A percentile compares a stretch with the other conserved stretches of the same genome.
Conservation (phyloP, 2,329 filamentous ascomycete species). For the Gaeumannomyces sp. region DNA sequence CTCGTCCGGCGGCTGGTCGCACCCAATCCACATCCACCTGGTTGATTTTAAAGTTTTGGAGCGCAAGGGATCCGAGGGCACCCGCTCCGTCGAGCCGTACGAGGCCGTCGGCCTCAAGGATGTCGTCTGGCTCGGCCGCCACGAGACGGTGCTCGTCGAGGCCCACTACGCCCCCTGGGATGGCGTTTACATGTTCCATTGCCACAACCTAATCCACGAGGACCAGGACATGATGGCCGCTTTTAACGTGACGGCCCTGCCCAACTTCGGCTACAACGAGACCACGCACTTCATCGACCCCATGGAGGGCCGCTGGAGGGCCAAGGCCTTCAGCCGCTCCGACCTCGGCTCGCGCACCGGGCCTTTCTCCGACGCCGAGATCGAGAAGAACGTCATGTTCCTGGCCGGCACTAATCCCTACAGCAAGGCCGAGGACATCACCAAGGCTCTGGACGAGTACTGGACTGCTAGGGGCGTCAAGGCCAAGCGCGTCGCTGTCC, state of each 20-base stretch:
- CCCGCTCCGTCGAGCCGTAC: conserved; percentile 39
- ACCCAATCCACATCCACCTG: conserved; percentile 53
- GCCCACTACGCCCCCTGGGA: conserved; percentile 47
- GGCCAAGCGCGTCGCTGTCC: background rate
- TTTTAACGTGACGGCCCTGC: conserved; percentile 35
- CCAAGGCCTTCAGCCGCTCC: conserved; percentile 19
- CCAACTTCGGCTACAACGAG: conserved; percentile 32
- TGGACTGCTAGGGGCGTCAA: conserved; percentile 17
- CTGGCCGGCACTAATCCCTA: conserved; percentile 23
- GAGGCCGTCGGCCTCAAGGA: conserved; percentile 51
- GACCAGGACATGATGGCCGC: conserved; percentile 41
- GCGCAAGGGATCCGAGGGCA: conserved; percentile 31
- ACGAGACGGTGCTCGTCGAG: conserved; percentile 44
- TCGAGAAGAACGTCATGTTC: conserved; percentile 18
- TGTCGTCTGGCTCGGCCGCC: conserved; percentile 46
- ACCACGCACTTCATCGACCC: conserved; percentile 29
- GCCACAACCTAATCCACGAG: conserved; percentile 40
- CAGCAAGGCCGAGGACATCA: conserved; percentile 15
- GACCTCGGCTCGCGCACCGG: conserved; percentile 20
- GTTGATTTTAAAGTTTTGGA: conserved; percentile 50
- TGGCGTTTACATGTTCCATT: conserved; percentile 46
- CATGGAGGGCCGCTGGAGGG: conserved; percentile 30
- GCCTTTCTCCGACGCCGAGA: conserved; percentile 19
- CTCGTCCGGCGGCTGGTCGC: conserved; percentile 41
- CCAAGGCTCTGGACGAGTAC: conserved; percentile 22